Conservation (phyloP, 768 basidiomycete species). For the Termitomyces heimii region DNA sequence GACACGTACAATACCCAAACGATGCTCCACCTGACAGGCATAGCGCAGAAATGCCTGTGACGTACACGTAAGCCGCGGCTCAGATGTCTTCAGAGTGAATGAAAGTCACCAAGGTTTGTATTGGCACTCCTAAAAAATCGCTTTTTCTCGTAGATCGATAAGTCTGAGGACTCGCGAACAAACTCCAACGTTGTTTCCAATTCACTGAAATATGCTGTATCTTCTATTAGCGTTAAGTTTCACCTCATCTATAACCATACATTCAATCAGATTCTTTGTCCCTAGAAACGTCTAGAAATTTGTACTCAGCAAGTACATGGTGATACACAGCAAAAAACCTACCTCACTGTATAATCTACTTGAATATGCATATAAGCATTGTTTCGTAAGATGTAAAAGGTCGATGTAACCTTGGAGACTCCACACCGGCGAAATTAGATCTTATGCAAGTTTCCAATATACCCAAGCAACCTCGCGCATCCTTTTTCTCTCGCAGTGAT, state of each 20-base stretch:
- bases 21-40: slow-evolving; percentile 96
- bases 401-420: slow-evolving; percentile 60
- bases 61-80: neutral
- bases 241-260: slow-evolving; percentile 29
- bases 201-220: slow-evolving; percentile 77
- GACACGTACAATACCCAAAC: slow-evolving; percentile 83
- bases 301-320: slow-evolving; percentile 8
- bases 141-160: slow-evolving; percentile 84
- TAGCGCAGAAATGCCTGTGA: slow-evolving; percentile 68
- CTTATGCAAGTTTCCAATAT: slow-evolving; percentile 89
- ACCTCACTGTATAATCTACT: slow-evolving; percentile 87
- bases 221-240: slow-evolving; percentile 2
- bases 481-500: slow-evolving; percentile 65
- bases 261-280: slow-evolving; percentile 86
- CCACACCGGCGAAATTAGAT: slow-evolving; percentile 90
- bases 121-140: slow-evolving; percentile 88
- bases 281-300: slow-evolving; percentile 75
- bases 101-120: slow-evolving; percentile 65
- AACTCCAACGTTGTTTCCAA: slow-evolving; percentile 71
- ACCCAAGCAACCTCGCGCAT: slow-evolving; percentile 81
- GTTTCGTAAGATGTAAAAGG: neutral
- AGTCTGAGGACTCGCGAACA: slow-evolving; percentile 64
- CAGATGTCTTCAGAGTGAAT: neutral
- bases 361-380: neutral
- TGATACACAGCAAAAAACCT: slow-evolving; percentile 26